These are phyloP conservation scores for Candida quercuum DNA, from an alignment of 805 yeast genomes.

Conservation along the genomic window DNA sequence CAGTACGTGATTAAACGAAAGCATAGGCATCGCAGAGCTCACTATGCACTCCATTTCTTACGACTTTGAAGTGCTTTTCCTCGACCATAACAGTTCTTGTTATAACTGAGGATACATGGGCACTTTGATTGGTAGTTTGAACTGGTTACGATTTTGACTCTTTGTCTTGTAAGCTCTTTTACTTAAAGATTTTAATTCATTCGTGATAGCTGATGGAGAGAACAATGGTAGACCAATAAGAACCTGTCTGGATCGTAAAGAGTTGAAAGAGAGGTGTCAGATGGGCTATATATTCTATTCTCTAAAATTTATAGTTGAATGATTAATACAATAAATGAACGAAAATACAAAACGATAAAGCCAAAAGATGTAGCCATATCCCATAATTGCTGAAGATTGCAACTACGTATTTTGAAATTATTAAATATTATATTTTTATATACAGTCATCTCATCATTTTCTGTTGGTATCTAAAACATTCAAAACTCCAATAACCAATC, in stretches of 20 bases:
- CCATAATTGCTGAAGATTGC: too few species aligned
- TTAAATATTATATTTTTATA: too few species aligned
- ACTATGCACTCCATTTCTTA: not conserved
- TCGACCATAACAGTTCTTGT: constrained; percentile 4
- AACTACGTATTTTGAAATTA: too few species aligned
- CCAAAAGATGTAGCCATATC: too few species aligned
- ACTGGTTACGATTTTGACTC: not conserved
- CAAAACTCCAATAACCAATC: too few species aligned
- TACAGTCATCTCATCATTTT: too few species aligned
- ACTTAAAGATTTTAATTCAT: constrained; percentile 7
- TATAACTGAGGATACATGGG: not conserved
- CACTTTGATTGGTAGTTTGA: constrained; percentile 1
- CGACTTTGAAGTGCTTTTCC: constrained; percentile 3
- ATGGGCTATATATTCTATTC: constrained; percentile 21
- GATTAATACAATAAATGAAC: not conserved
- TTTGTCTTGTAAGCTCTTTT: not conserved
- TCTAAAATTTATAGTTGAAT: not conserved
- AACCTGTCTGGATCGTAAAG: constrained; percentile 18
- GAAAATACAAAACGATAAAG: too few species aligned
- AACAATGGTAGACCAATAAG: constrained; percentile 17
- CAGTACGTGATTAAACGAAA: constrained; percentile 44
- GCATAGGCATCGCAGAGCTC: not conserved
- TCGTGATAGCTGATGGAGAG: constrained; percentile 22
- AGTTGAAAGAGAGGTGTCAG: constrained; percentile 28
- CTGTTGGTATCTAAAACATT: too few species aligned